Conservation (phyloP, 2,329 filamentous ascomycete genomes). For the Diplodia corticola region DNA sequence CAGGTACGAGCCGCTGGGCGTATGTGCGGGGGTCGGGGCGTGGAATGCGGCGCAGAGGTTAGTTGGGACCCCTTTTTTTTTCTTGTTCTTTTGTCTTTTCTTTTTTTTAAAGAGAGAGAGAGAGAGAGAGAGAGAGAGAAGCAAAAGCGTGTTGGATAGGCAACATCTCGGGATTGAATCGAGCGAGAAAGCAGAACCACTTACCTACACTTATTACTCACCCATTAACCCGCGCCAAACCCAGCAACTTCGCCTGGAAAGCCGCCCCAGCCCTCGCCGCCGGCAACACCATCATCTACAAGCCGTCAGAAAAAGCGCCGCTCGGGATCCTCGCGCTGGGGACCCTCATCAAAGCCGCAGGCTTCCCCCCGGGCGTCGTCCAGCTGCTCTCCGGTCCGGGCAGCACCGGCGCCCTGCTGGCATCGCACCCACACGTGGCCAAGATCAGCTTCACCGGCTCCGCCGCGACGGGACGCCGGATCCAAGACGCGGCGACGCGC, state of each 20-base stretch:
- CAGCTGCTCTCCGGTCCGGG: slow-evolving; percentile 35
- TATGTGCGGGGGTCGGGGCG: slow-evolving; percentile 34
- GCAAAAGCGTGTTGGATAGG: no score
- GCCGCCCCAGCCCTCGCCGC: slow-evolving; percentile 34
- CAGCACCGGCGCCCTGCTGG: slow-evolving; percentile 34
- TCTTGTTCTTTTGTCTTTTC: neutral
- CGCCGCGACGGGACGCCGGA: slow-evolving; percentile 37
- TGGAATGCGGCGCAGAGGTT: slow-evolving; percentile 29
- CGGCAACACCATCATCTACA: slow-evolving; percentile 36
- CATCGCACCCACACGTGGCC: slow-evolving; percentile 43
- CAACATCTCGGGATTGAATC: no score
- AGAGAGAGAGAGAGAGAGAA: neutral
- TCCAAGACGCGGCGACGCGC: slow-evolving; percentile 39
- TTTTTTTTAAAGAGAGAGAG: neutral
- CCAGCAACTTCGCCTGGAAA: slow-evolving; percentile 31
- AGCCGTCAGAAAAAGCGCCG: slow-evolving; percentile 34
- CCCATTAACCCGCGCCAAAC: no score
- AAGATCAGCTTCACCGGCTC: slow-evolving; percentile 47
- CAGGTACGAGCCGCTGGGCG: slow-evolving; percentile 34
- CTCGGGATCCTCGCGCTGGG: slow-evolving; percentile 31
- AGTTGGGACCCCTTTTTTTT: neutral
- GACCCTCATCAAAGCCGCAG: slow-evolving; percentile 37
- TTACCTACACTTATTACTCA: neutral
- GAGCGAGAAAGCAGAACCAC: neutral
- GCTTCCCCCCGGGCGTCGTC: slow-evolving; percentile 45